Evolutionary conservation across 2,329 filamentous ascomycete species (phyloP), one percentile per base, ranked within the genome.

Genomic region (Scolecobasidium constrictum): DNA sequence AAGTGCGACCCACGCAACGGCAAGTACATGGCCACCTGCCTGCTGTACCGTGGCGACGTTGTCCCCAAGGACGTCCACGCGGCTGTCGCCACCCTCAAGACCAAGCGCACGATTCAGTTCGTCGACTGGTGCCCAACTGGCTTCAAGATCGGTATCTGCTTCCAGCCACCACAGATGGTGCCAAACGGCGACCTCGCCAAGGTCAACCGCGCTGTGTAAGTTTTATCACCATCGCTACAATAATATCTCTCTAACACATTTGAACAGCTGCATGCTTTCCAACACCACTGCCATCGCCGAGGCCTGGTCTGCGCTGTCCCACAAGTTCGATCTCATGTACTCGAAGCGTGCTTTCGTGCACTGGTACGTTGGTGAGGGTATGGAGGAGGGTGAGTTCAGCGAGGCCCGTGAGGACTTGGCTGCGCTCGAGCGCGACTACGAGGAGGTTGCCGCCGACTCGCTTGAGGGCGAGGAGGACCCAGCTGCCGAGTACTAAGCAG

Each of bases 261-360:
- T 31, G n/a, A n/a, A 35, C 59, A 86, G 83, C 53, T 95, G 90
- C 81, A 96, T 98, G 92, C 75, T 98, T 50, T 90, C 85, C 71
- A 93, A 98, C 78, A 98, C 92, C 56, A 98, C 92, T 42, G 90
- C 92, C 60, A 98, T 98, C 59, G 85, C 90, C 60, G 90, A 96
- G 73, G 92, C 92, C 50, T 98, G 92, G 92, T 88, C 85, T 50
- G 87, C 87, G 53, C 79, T 98, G 52, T 93, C 87, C 49, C 78
- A 83, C 78, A 98, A 98, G 75, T 98, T 98, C 74, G 92, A 98
- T 63, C 86, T 98, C 65, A 98, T 98, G 92, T 95, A 96, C 81
- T 93, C 86, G 67, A 98, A 98, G 83, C 92, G 92, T 74, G 92
- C 92, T 49, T 98, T 98, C 71, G 92, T 98, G 52, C 92, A 98